Evolutionary conservation across 2,329 filamentous ascomycete genomes (phyloP), one percentile per base, ranked within the genome.

Genomic region (Aspergillus niger): DNA sequence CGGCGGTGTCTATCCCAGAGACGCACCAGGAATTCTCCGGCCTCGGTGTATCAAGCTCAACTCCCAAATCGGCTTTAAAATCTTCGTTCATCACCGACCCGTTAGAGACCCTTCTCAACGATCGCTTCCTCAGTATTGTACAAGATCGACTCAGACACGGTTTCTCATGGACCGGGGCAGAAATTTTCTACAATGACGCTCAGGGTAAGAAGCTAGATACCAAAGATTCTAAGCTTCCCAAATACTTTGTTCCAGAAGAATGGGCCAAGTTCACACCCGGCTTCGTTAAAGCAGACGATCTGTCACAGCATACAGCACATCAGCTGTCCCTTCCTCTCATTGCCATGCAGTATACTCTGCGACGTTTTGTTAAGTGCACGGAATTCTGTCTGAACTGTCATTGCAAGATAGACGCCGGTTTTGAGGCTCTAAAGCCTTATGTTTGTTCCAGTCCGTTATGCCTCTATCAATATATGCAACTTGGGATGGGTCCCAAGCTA

Each of bases 331-430:
- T 88, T 36, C 85, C 85, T 6, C 75, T 87, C 3, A 73, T 86
- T 2, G 81, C 80, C 1, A 91, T 91, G 82, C 90, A 96, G 65
- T 95, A 93, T 66, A 82, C 87, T 0, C 79, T 96, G 26, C 87
- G 89, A 1, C 90, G 92, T 68, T 86, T 97, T 61, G 84, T 90
- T 7, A 88, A 86, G 60, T 97, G 91, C 72, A 92, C 91, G 0
- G 88, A 95, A 57, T 96, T 94, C 74, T 97, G 93, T 74, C 83
- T 96, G 57, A 87, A 93, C 24, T 97, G 93, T 69, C 91, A 96
- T 74, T 84, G 85, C 65, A 88, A 83, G 65, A 83, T 91, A 38
- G 75, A 84, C 1, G 82, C 82, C 2, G 83, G 85, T 0, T 87
- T 94, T 39, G 79, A 81, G 64, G 77, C 80, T 0, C 58, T 82